Percentiles rank a stretch among this genome's conserved stretches.
Evolutionary conservation across 257 asterid species (phyloP).

Genomic region (Nicotiana knightiana): DNA sequence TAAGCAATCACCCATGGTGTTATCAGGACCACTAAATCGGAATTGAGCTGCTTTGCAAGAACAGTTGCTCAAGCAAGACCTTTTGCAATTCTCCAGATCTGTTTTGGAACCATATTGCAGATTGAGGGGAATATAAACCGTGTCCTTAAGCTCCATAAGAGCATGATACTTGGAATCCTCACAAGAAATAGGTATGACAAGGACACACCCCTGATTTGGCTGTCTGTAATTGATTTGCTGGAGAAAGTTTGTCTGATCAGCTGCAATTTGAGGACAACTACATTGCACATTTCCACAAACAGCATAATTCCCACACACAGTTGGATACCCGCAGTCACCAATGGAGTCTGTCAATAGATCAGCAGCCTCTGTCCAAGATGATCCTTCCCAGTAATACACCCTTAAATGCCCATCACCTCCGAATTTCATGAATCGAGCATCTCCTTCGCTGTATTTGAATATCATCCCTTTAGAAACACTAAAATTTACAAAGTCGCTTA

Average conservation of each 20-base stretch:
- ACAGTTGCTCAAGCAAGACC: constrained; percentile 13
- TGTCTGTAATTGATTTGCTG: neutral
- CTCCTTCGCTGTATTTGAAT: neutral
- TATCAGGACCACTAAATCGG: neutral
- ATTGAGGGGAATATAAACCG: neutral
- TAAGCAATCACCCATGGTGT: neutral
- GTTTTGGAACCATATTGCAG: neutral
- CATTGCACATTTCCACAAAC: constrained; percentile 15
- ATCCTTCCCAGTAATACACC: neutral
- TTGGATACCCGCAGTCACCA: constrained; percentile 10
- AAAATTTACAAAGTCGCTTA: neutral
- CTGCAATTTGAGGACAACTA: constrained; percentile 10
- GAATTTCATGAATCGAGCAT: neutral
- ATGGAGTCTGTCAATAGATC: neutral
- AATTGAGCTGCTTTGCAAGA: constrained; percentile 24
- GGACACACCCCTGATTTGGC: constrained; percentile 13
- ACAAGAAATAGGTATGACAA: constrained; percentile 11
- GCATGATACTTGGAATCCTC: constrained; percentile 3
- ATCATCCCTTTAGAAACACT: neutral
- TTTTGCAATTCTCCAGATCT: constrained; percentile 16
- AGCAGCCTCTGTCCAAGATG: neutral
- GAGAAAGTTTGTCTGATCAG: constrained; percentile 9
- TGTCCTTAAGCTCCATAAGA: constrained; percentile 9
- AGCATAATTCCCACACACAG: constrained; percentile 12
- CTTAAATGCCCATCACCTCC: constrained; percentile 16